phyloP scores from a whole-genome alignment of 345 rosid genomes.

The Salix udensis region DNA sequence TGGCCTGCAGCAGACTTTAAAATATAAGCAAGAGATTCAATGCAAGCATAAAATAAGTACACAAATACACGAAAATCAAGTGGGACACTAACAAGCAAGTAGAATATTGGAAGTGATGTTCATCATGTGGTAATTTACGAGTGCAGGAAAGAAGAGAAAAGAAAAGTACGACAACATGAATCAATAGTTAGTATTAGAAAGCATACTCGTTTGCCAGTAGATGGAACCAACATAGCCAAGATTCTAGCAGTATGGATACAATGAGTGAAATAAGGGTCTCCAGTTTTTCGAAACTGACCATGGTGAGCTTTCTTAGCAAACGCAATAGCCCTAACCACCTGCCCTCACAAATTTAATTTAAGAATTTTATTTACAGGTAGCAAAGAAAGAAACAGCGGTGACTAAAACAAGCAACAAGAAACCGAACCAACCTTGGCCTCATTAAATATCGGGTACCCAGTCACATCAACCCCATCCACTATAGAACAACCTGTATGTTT shows the following conservation, averaged over 20 bases:
- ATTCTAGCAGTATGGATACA: slow-evolving; percentile 69
- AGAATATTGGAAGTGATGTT: not conserved
- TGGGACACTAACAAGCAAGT: not conserved
- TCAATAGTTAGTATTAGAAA: not conserved
- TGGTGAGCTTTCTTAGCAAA: slow-evolving; percentile 64
- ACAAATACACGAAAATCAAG: not conserved
- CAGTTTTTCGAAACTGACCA: slow-evolving; percentile 63
- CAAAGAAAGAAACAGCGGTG: not conserved
- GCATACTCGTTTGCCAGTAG: slow-evolving; percentile 51
- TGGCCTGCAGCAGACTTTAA: slow-evolving; percentile 39
- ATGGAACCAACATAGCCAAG: slow-evolving; percentile 61
- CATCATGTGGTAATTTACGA: not conserved
- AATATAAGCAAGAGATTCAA: slow-evolving; percentile 9
- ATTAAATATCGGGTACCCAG: slow-evolving; percentile 54
- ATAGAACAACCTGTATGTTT: slow-evolving; percentile 41
- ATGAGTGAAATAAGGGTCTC: slow-evolving; percentile 64
- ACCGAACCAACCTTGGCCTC: slow-evolving; percentile 50
- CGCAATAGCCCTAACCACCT: slow-evolving; percentile 72
- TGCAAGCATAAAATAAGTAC: not conserved
- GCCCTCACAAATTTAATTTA: slow-evolving; percentile 46
- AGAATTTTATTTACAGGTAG: slow-evolving; percentile 10
- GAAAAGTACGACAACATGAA: not conserved
- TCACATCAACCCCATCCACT: slow-evolving; percentile 62
- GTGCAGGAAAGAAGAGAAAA: not conserved
- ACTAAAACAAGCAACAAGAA: slow-evolving; percentile 13